Evolutionary conservation across 768 basidiomycete species (phyloP).

Genomic region (Pleurotus cornucopiae): DNA sequence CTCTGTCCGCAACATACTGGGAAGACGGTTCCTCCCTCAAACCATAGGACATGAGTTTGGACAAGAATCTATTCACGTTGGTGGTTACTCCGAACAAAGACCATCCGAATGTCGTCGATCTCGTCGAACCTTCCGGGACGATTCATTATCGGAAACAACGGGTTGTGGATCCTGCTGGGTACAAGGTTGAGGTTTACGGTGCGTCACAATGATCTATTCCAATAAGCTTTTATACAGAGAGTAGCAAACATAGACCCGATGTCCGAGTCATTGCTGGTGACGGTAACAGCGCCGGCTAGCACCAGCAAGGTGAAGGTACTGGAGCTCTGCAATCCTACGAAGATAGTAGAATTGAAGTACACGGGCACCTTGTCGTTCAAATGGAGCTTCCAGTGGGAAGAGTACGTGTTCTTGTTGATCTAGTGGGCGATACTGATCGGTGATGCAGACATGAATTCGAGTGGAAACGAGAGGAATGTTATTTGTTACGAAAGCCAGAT

Average conservation of each 20-base stretch:
- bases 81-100: conserved; percentile 55
- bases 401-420: conserved; percentile 42
- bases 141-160: conserved; percentile 73
- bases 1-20: background rate
- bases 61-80: conserved; percentile 84
- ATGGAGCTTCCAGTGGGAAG: conserved; percentile 82
- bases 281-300: conserved; percentile 58
- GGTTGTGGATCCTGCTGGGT: conserved; percentile 40
- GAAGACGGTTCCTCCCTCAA: background rate
- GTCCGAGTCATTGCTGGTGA: conserved; percentile 67
- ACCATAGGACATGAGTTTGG: conserved; percentile 60
- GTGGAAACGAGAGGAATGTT: conserved; percentile 84
- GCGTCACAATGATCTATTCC: conserved; percentile 14
- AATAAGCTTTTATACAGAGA: no score
- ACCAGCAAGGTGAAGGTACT: conserved; percentile 71
- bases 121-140: conserved; percentile 59
- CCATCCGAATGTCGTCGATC: conserved; percentile 60
- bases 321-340: conserved; percentile 72
- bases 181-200: conserved; percentile 70
- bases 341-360: conserved; percentile 65
- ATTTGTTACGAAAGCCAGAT: conserved; percentile 79
- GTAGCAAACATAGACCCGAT: conserved; percentile 52
- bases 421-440: background rate
- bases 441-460: conserved; percentile 70
- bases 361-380: conserved; percentile 71